Base-by-base conservation (phyloP, 768 basidiomycete genomes). In the Pisolithus orientalis region DNA sequence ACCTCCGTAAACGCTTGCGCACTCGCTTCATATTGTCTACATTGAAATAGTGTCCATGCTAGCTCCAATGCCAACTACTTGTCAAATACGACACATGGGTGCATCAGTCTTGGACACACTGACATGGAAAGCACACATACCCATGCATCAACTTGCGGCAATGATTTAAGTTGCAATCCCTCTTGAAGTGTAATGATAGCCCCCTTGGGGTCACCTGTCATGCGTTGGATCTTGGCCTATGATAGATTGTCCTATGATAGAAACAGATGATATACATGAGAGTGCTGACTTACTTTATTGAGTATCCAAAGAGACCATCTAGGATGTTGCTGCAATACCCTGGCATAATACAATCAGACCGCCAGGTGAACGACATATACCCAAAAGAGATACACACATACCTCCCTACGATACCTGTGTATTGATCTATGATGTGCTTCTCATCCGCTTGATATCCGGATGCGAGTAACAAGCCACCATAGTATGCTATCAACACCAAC, bases 361-460 rank as follows among this genome's bases (percentile, higher is more conserved):
- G 39, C 38, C 25, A 16, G 44, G 5, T 31, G 47, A 17, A 28
- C 5, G 32, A 31, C 44, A 37, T 46, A 11, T 21, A 29, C 17
- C 2, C 8, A 54, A n/a, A 39, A 51, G 27, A 39, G 43, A 37
- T 16, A 68, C 76, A 24, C 43, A 68, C 76, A 24, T 44, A 85
- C 85, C 70, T 75, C 55, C 84, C 79, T 1, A 90, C 80, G 34
- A 90, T 80, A 0, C 73, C 74, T 24, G 70, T 71, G 59, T 89
- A 88, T 58, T 84, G 80, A 49, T 70, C 73, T 39, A 90, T 58
- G 6, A 86, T 81, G 40, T 78, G 76, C 39, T 71, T 70, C 61
- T 84, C 84, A 53, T 92, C 80, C 1, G 87, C 87, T 61, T 87
- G 88, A 58, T 82, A 92, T 2, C 89, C 89, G 6, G 84, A 73